Evolutionary conservation across 2,329 filamentous ascomycete species (phyloP).

Genomic region (Cladosporium cucumerinum): DNA sequence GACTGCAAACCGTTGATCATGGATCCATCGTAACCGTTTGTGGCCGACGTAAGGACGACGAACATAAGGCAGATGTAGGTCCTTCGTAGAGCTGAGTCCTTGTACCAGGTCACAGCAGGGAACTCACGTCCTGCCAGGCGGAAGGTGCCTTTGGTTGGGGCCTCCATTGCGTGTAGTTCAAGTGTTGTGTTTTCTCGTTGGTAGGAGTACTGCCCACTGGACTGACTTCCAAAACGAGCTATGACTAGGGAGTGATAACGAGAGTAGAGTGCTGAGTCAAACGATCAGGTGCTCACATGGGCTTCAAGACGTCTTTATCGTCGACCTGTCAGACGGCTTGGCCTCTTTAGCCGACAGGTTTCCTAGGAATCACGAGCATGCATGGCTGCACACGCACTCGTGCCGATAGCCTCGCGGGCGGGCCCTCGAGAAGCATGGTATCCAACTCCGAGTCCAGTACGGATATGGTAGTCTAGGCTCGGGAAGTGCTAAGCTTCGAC

Average conservation of each 20-base stretch:
- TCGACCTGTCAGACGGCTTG: background rate
- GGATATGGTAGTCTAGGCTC: background rate
- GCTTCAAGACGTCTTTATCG: background rate
- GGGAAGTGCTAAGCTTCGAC: constrained; percentile 9
- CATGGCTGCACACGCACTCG: background rate
- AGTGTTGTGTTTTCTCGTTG: background rate
- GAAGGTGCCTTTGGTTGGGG: constrained; percentile 33
- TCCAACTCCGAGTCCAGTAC: background rate
- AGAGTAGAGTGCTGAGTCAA: background rate
- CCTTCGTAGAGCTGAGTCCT: constrained; percentile 30
- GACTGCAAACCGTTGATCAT: constrained; percentile 52
- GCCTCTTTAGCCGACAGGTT: background rate
- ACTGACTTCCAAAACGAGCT: background rate
- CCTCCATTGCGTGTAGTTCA: constrained; percentile 26
- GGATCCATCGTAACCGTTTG: constrained; percentile 50
- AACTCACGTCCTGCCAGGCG: constrained; percentile 32
- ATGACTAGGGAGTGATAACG: background rate
- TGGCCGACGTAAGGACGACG: constrained; percentile 35
- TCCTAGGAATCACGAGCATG: background rate
- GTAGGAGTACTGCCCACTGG: background rate
- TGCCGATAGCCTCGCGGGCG: background rate
- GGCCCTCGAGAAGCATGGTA: background rate
- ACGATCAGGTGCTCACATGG: background rate
- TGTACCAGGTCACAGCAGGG: constrained; percentile 35
- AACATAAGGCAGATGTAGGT: constrained; percentile 35